Evolutionary conservation across 441 rosid species (phyloP).

Genomic region (Pelargonium australe): DNA sequence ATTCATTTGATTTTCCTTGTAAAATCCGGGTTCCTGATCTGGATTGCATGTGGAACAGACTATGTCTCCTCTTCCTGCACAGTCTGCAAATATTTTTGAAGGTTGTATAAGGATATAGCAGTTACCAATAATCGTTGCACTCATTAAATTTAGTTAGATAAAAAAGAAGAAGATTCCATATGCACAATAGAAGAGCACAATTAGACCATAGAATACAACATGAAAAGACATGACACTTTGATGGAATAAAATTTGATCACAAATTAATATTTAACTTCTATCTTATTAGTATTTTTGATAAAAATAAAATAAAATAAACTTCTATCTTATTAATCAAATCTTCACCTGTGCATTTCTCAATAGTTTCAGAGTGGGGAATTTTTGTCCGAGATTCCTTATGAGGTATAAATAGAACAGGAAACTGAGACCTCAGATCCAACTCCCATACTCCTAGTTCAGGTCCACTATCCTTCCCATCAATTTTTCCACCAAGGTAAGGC

Average conservation of each 20-base stretch:
- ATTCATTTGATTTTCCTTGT: constrained; percentile 67
- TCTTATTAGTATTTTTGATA: too few relatives aligned
- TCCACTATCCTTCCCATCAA: constrained; percentile 48
- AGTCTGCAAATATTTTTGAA: constrained; percentile 37
- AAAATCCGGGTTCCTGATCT: constrained; percentile 70
- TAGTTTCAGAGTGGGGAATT: constrained; percentile 60
- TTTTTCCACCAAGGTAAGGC: constrained; percentile 44
- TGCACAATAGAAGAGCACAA: background rate
- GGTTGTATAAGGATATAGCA: constrained; percentile 16
- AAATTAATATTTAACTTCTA: too few relatives aligned
- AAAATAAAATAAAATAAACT: too few relatives aligned
- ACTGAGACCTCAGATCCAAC: constrained; percentile 66
- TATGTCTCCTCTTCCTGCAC: constrained; percentile 65
- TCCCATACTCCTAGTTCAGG: constrained; percentile 70
- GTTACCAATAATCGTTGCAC: background rate
- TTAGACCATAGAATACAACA: background rate
- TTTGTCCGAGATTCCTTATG: constrained; percentile 51
- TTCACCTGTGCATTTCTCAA: constrained; percentile 79
- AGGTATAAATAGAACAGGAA: constrained; percentile 68
- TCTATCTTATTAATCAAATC: background rate
- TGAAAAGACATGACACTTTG: background rate
- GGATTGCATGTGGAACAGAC: constrained; percentile 65
- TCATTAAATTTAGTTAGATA: too few relatives aligned
- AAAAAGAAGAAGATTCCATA: background rate
- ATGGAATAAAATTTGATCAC: too few relatives aligned